A percentile compares a stretch with the other conserved stretches of the same genome.
Evolutionary conservation across 2,329 filamentous ascomycete species (phyloP).

Genomic region (Sphaerulina vaccinii): DNA sequence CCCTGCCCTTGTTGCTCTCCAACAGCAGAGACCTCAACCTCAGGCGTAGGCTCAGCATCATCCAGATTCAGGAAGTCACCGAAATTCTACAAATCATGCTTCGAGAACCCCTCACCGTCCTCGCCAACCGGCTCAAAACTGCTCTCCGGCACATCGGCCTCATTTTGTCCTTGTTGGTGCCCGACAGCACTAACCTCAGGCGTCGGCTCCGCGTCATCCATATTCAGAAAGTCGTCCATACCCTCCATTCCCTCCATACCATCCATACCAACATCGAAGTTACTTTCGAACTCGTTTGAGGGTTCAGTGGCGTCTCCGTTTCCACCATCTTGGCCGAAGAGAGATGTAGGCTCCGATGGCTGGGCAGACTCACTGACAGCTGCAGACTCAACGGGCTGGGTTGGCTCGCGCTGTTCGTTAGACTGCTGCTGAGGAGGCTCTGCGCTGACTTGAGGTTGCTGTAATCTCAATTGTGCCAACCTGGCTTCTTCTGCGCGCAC

Average conservation of each 20-base stretch:
- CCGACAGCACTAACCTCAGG: slow-evolving; percentile 7
- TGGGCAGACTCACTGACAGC: slow-evolving; percentile 2
- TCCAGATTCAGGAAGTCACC: slow-evolving; percentile 13
- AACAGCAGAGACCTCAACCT: slow-evolving; percentile 9
- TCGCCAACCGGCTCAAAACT: slow-evolving; percentile 25
- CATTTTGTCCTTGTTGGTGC: too few species aligned
- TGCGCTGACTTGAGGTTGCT: slow-evolving; percentile 15
- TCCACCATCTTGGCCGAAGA: slow-evolving; percentile 9
- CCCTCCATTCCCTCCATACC: slow-evolving; percentile 14
- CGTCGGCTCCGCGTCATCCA: slow-evolving; percentile 9
- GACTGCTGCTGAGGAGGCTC: slow-evolving; percentile 7
- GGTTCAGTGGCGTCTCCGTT: background rate
- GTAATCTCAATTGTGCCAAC: slow-evolving; percentile 30
- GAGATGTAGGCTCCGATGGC: slow-evolving; percentile 7
- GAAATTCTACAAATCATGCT: slow-evolving; percentile 26
- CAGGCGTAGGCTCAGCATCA: slow-evolving; percentile 4
- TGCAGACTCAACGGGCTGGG: slow-evolving; percentile 3
- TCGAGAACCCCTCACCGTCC: slow-evolving; percentile 32
- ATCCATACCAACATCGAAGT: slow-evolving; percentile 9
- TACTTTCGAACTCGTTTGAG: slow-evolving; percentile 11
- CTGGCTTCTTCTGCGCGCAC: slow-evolving; percentile 76
- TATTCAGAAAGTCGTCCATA: slow-evolving; percentile 14
- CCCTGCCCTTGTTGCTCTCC: too few species aligned
- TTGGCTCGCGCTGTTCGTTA: slow-evolving; percentile 7
- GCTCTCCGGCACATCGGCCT: slow-evolving; percentile 3